Evolutionary conservation across 2,329 filamentous ascomycete species (phyloP), one percentile per base, ranked within the genome.

Genomic region (Alternaria triticina): DNA sequence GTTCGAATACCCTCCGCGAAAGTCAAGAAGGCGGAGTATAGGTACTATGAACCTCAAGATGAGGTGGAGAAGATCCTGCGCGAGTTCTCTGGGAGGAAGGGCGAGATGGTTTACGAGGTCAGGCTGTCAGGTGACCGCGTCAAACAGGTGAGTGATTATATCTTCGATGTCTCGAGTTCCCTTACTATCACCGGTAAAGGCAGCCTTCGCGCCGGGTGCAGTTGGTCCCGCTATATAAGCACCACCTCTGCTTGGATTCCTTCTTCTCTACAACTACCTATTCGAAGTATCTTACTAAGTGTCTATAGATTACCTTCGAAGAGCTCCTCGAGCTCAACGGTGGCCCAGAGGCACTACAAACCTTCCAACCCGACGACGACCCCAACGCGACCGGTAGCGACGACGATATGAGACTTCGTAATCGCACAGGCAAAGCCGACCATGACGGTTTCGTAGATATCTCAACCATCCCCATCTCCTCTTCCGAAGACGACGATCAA

Each of bases 291-390:
- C 7, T 6, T 44, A 43, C 54, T 50, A n/a, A 46, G 27, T 49
- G 28, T 55, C 33, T 15, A 9, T 22, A 87, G 86, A 74, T 86
- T 11, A 70, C 80, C 13, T 82, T 84, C 30, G 77, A 83, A 33
- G 74, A 82, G 30, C 76, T 87, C 4, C 67, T 85, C 12, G 65
- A 75, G 3, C 77, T 84, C 27, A 74, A 81, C 10, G 84, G 86
- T 72, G 86, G 86, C 17, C 70, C 77, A 50, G 77, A 79, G 63
- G 83, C 84, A 17, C 75, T 87, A 22, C 72, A 82, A 36, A 67
- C 76, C 15, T 85, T 82, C 69, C 76, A 80, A 28, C 59, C 70
- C n/a, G 54, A 71, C 51, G 55, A 72, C 62, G 69, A 72, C 55
- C 58, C 62, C 20, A 59, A 66, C 25, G 54, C 60, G 22, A 66